phyloP scores from a whole-genome alignment of 176 grass and related monocot species.

The Aegilops sharonensis region DNA sequence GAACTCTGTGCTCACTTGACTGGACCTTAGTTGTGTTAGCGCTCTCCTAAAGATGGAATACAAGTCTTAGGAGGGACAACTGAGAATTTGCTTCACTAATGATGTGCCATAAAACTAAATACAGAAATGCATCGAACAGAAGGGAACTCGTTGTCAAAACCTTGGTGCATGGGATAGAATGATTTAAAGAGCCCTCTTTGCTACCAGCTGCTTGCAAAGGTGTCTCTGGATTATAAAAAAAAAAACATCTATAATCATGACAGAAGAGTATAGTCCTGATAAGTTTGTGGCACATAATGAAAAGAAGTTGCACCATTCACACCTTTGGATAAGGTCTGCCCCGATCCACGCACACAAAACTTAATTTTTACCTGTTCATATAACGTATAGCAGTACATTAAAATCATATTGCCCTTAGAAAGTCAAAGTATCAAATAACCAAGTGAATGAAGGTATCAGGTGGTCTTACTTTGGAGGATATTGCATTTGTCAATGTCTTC shows the following conservation, averaged over 20 bases:
- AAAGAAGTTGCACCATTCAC: constrained; percentile 25
- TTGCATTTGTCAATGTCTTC: constrained; percentile 37
- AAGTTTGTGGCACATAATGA: neutral
- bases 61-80: neutral
- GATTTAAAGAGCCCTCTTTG: constrained; percentile 7
- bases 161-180: constrained; percentile 30
- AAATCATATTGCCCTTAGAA: constrained; percentile 9
- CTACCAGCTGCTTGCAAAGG: constrained; percentile 35
- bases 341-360: constrained; percentile 18
- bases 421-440: neutral
- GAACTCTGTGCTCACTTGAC: constrained; percentile 24
- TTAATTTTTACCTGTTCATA: constrained; percentile 49
- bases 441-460: neutral
- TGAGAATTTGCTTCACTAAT: constrained; percentile 1
- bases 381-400: constrained; percentile 31
- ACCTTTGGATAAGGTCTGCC: constrained; percentile 54
- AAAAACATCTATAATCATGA: constrained; percentile 7
- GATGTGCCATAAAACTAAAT: neutral
- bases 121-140: constrained; percentile 2
- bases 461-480: constrained; percentile 53
- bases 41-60: constrained; percentile 44
- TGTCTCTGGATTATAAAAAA: constrained; percentile 24
- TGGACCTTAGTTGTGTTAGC: constrained; percentile 21
- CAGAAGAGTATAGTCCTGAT: neutral
- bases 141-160: constrained; percentile 31